phyloP scores from a whole-genome alignment of 495 filamentous ascomycete species.

The Bacidia gigantensis region DNA sequence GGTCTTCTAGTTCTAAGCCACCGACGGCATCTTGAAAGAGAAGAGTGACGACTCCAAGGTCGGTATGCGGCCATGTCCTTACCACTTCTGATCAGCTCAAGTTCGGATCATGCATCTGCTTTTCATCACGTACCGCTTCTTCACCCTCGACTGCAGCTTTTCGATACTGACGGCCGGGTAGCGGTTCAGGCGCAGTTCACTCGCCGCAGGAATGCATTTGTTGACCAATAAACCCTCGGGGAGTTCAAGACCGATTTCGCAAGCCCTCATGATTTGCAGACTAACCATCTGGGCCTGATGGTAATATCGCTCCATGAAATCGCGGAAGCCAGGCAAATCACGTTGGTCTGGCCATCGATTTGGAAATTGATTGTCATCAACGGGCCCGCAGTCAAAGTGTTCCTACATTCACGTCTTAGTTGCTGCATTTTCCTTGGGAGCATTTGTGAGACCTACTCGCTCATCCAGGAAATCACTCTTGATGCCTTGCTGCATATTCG shows the following conservation, averaged over 20 bases:
- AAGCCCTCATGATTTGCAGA: slow-evolving; percentile 1
- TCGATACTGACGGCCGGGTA: slow-evolving; percentile 4
- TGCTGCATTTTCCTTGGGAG: background rate
- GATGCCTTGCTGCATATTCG: background rate
- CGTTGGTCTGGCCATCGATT: slow-evolving; percentile 19
- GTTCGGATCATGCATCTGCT: background rate
- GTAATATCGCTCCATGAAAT: slow-evolving; percentile 21
- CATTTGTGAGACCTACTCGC: background rate
- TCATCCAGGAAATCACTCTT: background rate
- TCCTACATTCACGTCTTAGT: slow-evolving; percentile 13
- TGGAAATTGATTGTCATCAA: slow-evolving; percentile 18
- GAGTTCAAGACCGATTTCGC: slow-evolving; percentile 3
- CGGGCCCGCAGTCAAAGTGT: slow-evolving; percentile 21
- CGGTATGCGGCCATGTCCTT: slow-evolving; percentile 8
- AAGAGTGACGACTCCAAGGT: slow-evolving; percentile 8
- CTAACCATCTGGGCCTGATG: slow-evolving; percentile 7
- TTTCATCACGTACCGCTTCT: background rate
- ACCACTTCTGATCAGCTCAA: too few relatives aligned
- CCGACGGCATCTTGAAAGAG: slow-evolving; percentile 2
- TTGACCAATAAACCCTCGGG: background rate
- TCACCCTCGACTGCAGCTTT: background rate
- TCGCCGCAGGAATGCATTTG: slow-evolving; percentile 1
- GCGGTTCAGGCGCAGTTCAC: slow-evolving; percentile 8
- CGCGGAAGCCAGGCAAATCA: slow-evolving; percentile 20
- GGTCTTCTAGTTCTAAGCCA: slow-evolving; percentile 1